phyloP scores from a whole-genome alignment of 768 basidiomycete genomes.

The Leccinum broughii region DNA sequence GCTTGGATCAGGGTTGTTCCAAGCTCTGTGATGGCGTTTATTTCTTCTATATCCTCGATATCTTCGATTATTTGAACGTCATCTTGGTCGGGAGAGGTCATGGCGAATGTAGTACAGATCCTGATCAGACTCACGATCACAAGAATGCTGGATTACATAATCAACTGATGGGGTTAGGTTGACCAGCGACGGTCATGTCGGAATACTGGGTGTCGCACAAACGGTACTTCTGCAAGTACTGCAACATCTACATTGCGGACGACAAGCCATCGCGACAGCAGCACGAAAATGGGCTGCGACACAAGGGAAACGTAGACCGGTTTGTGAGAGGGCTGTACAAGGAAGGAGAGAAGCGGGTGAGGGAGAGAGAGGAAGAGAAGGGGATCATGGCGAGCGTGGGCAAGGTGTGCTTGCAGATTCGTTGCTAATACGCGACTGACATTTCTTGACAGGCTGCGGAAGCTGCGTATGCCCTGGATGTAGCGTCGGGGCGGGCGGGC shows the following conservation, averaged over 20 bases:
- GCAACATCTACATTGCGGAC: conserved; percentile 95
- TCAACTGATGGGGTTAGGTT: not conserved
- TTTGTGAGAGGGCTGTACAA: conserved; percentile 94
- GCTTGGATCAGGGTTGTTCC: conserved; percentile 61
- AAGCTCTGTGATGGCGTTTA: conserved; percentile 48
- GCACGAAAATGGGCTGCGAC: conserved; percentile 91
- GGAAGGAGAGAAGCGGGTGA: conserved; percentile 83
- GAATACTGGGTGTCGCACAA: conserved; percentile 95
- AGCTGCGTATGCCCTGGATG: conserved; percentile 76
- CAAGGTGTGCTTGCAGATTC: conserved; percentile 44
- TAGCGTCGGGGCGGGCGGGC: conserved; percentile 62
- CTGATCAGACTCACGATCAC: not conserved
- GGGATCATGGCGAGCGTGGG: conserved; percentile 86
- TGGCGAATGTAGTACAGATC: not conserved
- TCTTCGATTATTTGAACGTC: conserved; percentile 23
- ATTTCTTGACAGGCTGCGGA: conserved; percentile 60
- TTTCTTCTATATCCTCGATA: conserved; percentile 35
- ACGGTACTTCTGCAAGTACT: conserved; percentile 95
- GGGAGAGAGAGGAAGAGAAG: conserved; percentile 82
- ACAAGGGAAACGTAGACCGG: conserved; percentile 92
- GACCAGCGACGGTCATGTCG: conserved; percentile 52
- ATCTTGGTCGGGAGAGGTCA: conserved; percentile 1
- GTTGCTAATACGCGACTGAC: not conserved
- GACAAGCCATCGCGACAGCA: conserved; percentile 89
- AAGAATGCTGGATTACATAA: conserved; percentile 18